Percentiles rank a stretch among this genome's conserved stretches.
These are phyloP conservation scores for Mytilinidion resinicola DNA, from an alignment of 495 filamentous ascomycete genomes.

Conservation along the genomic window DNA sequence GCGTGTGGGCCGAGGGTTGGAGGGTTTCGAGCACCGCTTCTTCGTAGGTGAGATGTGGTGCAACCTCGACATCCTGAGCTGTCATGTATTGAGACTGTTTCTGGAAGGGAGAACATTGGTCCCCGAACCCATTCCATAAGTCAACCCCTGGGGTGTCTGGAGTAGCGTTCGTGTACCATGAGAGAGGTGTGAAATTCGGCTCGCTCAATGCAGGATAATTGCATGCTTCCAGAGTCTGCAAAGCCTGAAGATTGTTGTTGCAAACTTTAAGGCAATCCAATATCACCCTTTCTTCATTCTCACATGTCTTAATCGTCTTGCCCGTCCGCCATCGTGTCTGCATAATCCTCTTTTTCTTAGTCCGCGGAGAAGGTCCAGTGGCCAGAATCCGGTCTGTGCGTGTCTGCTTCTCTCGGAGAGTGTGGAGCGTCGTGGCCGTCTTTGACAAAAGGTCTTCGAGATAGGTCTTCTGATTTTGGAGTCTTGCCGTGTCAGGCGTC, in stretches of 20 bases:
- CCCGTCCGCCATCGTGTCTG: constrained; percentile 20
- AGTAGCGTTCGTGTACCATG: background rate
- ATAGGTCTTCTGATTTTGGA: constrained; percentile 15
- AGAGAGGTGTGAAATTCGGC: background rate
- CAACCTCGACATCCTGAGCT: background rate
- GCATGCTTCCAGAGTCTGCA: constrained; percentile 7
- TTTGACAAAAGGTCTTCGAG: constrained; percentile 19
- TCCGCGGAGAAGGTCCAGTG: constrained; percentile 3
- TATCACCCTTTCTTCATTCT: constrained; percentile 21
- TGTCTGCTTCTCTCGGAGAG: constrained; percentile 22
- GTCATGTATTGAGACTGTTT: background rate
- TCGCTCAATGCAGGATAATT: background rate
- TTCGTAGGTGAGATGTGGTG: background rate
- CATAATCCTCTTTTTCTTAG: constrained; percentile 23
- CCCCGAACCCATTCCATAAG: background rate
- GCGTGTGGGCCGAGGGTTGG: background rate
- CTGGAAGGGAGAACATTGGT: background rate
- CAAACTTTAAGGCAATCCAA: constrained; percentile 22
- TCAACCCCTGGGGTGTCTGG: background rate
- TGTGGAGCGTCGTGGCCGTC: constrained; percentile 20
- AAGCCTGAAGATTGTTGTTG: constrained; percentile 12
- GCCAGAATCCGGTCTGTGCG: constrained; percentile 12
- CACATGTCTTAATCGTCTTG: constrained; percentile 26
- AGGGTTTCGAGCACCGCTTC: background rate
- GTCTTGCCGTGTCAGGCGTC: background rate